A percentile compares a stretch with the other conserved stretches of the same genome.
Evolutionary conservation across 1,284 basidiomycete genomes (phyloP).

Genomic region (Afroboletus lepidellus): DNA sequence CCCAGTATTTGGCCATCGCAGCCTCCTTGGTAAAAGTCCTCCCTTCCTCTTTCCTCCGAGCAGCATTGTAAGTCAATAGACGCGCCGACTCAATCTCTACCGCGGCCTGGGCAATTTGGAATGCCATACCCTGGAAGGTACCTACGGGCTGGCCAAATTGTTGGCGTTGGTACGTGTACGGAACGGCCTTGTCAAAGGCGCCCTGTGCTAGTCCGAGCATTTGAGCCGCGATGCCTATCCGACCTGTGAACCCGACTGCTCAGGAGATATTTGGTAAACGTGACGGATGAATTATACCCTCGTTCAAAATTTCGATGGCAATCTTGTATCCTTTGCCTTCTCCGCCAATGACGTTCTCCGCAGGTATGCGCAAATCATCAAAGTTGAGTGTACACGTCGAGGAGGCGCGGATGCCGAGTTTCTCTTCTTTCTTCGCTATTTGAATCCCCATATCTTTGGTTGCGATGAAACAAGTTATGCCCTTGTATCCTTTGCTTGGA

Average conservation of each 20-base stretch:
- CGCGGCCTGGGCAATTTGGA: constrained; percentile 90
- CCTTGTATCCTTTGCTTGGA: constrained; percentile 96
- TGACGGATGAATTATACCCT: constrained; percentile 48
- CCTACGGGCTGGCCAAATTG: constrained; percentile 95
- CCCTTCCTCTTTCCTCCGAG: constrained; percentile 90
- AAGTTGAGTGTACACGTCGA: constrained; percentile 97
- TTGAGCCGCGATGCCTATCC: constrained; percentile 96
- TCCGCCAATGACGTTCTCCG: constrained; percentile 91
- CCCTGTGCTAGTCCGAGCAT: constrained; percentile 98
- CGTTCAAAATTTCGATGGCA: constrained; percentile 97
- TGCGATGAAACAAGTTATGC: constrained; percentile 96
- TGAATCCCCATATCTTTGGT: constrained; percentile 97
- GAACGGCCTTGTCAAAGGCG: constrained; percentile 90
- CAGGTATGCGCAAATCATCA: constrained; percentile 91
- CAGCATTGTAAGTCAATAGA: constrained; percentile 95
- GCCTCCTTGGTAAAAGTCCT: constrained; percentile 88
- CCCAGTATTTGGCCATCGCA: constrained; percentile 94
- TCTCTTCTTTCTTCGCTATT: constrained; percentile 99
- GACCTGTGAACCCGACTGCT: constrained; percentile 43
- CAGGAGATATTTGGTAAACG: neutral
- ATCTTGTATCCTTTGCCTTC: constrained; percentile 96
- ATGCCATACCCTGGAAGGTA: constrained; percentile 93
- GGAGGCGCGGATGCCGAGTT: constrained; percentile 96
- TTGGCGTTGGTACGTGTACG: constrained; percentile 89
- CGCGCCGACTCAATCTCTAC: constrained; percentile 92